phyloP scores from a whole-genome alignment of 306 rosid species.

The Mimosa bimucronata region DNA sequence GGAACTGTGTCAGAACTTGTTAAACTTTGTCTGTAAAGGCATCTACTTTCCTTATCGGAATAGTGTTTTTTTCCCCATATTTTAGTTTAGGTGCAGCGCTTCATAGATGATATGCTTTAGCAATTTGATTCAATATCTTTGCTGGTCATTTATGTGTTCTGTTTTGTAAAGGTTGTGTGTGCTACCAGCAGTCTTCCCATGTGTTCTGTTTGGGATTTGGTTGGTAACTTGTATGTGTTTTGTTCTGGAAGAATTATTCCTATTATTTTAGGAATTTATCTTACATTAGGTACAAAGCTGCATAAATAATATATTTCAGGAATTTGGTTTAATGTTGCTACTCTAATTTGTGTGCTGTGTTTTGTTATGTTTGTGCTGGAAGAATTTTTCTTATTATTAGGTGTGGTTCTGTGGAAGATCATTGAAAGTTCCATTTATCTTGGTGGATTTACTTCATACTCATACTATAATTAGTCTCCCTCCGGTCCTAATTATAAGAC shows the following conservation, averaged over 20 bases:
- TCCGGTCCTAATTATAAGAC: no score
- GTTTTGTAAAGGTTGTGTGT: not conserved
- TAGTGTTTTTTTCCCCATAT: not conserved
- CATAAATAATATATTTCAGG: no score
- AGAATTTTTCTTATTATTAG: not conserved
- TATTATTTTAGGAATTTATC: not conserved
- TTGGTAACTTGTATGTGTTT: not conserved
- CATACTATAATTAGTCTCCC: no score
- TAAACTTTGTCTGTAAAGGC: not conserved
- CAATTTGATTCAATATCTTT: not conserved
- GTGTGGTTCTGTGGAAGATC: no score
- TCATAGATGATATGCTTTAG: not conserved
- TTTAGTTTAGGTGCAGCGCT: not conserved
- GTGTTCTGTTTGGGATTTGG: not conserved
- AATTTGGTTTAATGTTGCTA: no score
- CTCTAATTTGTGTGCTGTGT: no score
- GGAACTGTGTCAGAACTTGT: not conserved
- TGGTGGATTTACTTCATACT: no score
- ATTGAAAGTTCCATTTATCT: not conserved
- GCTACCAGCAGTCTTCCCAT: not conserved
- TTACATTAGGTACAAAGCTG: no score
- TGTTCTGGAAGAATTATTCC: not conserved
- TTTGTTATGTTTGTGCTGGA: not conserved
- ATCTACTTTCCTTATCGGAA: not conserved
- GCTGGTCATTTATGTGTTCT: not conserved